Conservation (phyloP, 768 basidiomycete genomes). For the Cystoderma amianthinum region DNA sequence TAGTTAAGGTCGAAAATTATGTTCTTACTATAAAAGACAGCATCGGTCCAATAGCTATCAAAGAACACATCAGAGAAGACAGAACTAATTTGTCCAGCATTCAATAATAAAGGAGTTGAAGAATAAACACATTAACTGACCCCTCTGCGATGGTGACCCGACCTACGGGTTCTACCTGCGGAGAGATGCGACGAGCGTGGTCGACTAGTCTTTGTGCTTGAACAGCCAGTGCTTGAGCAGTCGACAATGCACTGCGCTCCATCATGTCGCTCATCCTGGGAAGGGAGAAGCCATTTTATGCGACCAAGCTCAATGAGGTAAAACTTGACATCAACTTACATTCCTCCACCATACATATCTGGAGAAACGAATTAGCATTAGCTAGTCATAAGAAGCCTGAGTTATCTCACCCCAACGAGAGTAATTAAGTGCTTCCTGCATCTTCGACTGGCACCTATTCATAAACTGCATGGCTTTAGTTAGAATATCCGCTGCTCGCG, state of each 20-base stretch:
- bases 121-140: no score
- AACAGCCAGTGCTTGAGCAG: conserved; percentile 24
- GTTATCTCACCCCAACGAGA: conserved; percentile 29
- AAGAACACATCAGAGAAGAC: conserved; percentile 33
- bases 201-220: conserved; percentile 27
- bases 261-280: conserved; percentile 30
- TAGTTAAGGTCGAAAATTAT: conserved; percentile 4
- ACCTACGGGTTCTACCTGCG: conserved; percentile 28
- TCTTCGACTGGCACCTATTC: conserved; percentile 19
- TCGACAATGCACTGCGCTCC: conserved; percentile 31
- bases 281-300: no score
- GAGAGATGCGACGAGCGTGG: conserved; percentile 29
- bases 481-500: conserved; percentile 30
- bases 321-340: conserved; percentile 14
- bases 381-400: not conserved
- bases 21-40: conserved; percentile 29
- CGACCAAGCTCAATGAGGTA: conserved; percentile 1
- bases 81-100: conserved; percentile 15
- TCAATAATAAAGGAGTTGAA: not conserved
- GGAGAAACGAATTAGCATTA: conserved; percentile 3
- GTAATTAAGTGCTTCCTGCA: conserved; percentile 29
- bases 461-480: conserved; percentile 27
- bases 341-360: conserved; percentile 38
- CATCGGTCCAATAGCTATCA: conserved; percentile 35
- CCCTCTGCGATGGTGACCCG: conserved; percentile 30